Base-by-base conservation (phyloP, 176 grass and related monocot genomes). In the Bothriochloa decipiens region DNA sequence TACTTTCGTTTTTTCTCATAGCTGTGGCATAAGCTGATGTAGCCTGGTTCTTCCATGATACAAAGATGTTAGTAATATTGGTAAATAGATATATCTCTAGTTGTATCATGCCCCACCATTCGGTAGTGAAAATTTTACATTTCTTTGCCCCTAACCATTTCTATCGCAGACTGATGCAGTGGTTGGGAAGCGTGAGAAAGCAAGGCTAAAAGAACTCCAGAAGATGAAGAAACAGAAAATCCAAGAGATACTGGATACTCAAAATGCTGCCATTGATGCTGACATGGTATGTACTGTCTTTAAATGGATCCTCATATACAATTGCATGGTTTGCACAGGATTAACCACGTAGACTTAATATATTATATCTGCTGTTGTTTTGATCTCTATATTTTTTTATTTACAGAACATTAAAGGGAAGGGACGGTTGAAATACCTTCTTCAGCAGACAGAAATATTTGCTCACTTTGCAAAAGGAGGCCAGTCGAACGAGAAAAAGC, bases 371-470 rank as follows among this genome's bases (percentile, higher is more conserved):
- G 37, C 76, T 46, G 4, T 7, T 20, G 53, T 29, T 46, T 68
- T 87, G 43, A 80, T 74, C 1, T 70, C 28, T 74, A 57, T 57
- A 65, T n/a, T 78, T 60, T 29, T 40, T 58, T n/a, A n/a, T 86
- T 68, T 10, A 26, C 84, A 97, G 95, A 97, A 97, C 87, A 94
- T 89, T 29, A 97, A 92, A 46, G 95, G 95, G 33, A 91, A 94
- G 81, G 95, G 95, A 40, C 95, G 92, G 18, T 72, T 97, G 64
- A 97, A 92, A 73, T 97, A 94, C 69, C 82, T 97, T 36, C 88
- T 97, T 37, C 90, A 97, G 64, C 95, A 97, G 86, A 97, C 95
- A 72, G 92, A 97, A 70, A 91, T 97, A 86, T 97, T 97, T 86
- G 84, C 95, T 40, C 95, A 97, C 85, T 97, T 97, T 73, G 90